Conservation (phyloP, 768 basidiomycete species). For the Suillus subalutaceus region DNA sequence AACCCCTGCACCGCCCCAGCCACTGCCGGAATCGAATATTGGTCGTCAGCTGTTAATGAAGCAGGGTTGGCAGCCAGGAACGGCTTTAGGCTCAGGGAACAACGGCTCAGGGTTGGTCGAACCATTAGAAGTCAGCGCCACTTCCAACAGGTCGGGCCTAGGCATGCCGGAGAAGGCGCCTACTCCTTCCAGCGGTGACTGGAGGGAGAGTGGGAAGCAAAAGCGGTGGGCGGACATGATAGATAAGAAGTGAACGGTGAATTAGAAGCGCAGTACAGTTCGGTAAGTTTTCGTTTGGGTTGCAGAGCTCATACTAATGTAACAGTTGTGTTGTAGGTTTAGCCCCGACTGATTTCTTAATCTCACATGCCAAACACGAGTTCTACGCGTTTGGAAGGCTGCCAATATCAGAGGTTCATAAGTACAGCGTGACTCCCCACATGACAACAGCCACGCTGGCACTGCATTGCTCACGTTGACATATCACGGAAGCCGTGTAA, state of each 20-base stretch:
- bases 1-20: slow-evolving; percentile 45
- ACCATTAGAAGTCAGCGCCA: slow-evolving; percentile 54
- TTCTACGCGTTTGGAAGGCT: not conserved
- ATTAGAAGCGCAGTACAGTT: not conserved
- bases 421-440: not conserved
- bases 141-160: slow-evolving; percentile 53
- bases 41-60: slow-evolving; percentile 70
- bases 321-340: not conserved
- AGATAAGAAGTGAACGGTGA: slow-evolving; percentile 1
- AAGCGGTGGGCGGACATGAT: slow-evolving; percentile 38
- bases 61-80: slow-evolving; percentile 79
- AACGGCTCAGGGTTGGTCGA: slow-evolving; percentile 46
- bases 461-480: not conserved
- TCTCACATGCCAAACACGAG: not conserved
- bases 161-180: slow-evolving; percentile 42
- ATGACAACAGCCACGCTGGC: not conserved
- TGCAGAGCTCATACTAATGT: not conserved
- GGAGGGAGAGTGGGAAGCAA: slow-evolving; percentile 45
- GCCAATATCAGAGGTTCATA: not conserved
- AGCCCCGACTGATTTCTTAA: not conserved
- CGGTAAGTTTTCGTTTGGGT: not conserved
- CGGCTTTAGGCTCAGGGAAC: slow-evolving; percentile 32
- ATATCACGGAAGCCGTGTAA: not conserved
- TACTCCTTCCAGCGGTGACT: slow-evolving; percentile 28
- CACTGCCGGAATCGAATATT: slow-evolving; percentile 60